Conservation (phyloP, 305 asterid species). For the Fraxinus floribunda region DNA sequence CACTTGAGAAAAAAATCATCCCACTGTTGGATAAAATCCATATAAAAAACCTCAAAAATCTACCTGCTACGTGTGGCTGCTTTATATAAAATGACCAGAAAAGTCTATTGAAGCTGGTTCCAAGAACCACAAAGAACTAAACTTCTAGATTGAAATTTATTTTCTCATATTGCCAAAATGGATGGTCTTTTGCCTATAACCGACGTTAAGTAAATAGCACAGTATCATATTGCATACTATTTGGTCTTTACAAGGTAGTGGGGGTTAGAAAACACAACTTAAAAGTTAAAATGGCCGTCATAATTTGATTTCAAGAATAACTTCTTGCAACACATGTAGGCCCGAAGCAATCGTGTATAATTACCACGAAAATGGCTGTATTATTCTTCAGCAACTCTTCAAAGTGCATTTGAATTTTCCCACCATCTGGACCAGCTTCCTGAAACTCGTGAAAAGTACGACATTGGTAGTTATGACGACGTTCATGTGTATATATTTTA, state of each 20-base stretch:
- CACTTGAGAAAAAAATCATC: conserved; percentile 10
- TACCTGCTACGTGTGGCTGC: not conserved
- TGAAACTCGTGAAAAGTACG: conserved; percentile 36
- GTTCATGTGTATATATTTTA: not conserved
- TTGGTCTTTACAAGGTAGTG: not conserved
- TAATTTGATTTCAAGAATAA: conserved; percentile 11
- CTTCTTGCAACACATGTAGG: conserved; percentile 12
- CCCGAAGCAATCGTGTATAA: conserved; percentile 18
- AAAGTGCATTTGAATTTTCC: conserved; percentile 83
- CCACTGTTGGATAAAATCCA: not conserved
- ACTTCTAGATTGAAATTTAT: not conserved
- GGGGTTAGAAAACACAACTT: conserved; percentile 15
- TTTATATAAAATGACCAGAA: not conserved
- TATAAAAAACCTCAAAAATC: not conserved
- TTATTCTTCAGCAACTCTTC: conserved; percentile 89
- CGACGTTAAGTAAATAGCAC: not conserved
- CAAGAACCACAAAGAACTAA: not conserved
- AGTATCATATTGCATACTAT: not conserved
- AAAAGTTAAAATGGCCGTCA: not conserved
- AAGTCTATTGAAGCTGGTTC: not conserved
- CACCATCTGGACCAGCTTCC: conserved; percentile 98
- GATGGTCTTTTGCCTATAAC: not conserved
- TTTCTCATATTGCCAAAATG: not conserved
- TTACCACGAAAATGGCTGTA: conserved; percentile 85
- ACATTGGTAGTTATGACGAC: conserved; percentile 16